phyloP scores from a whole-genome alignment of 2,329 filamentous ascomycete species.

The Colletotrichum sp. region DNA sequence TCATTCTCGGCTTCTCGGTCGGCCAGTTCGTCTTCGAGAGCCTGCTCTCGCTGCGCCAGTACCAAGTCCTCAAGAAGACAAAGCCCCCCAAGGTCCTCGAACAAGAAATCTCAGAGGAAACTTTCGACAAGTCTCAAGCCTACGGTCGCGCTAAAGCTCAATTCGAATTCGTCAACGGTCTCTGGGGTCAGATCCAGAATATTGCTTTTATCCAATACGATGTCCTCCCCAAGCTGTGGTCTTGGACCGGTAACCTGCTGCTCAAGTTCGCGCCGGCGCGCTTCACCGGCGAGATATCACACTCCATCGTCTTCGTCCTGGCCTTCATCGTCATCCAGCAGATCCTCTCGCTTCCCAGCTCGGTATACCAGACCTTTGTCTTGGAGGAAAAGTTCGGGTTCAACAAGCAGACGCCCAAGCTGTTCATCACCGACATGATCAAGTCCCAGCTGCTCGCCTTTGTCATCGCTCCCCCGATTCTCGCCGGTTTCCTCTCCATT shows the following conservation, averaged over 20 bases:
- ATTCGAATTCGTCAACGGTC: slow-evolving; percentile 79
- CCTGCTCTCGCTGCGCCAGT: slow-evolving; percentile 88
- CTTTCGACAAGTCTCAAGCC: slow-evolving; percentile 93
- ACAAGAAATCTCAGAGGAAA: slow-evolving; percentile 86
- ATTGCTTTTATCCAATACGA: slow-evolving; percentile 89
- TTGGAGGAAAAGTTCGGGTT: slow-evolving; percentile 97
- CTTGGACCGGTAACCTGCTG: slow-evolving; percentile 76
- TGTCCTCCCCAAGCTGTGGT: slow-evolving; percentile 90
- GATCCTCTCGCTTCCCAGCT: slow-evolving; percentile 77
- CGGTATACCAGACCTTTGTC: slow-evolving; percentile 93
- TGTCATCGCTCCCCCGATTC: slow-evolving; percentile 82
- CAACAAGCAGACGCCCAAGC: slow-evolving; percentile 93
- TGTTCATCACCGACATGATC: slow-evolving; percentile 89
- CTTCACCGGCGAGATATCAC: slow-evolving; percentile 91
- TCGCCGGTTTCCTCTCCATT: slow-evolving; percentile 91
- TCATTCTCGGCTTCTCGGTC: slow-evolving; percentile 93
- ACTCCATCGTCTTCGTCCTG: slow-evolving; percentile 92
- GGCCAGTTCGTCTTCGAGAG: slow-evolving; percentile 91
- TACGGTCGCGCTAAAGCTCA: slow-evolving; percentile 96
- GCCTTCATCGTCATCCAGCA: slow-evolving; percentile 84
- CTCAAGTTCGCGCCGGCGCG: slow-evolving; percentile 75
- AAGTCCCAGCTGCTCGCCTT: slow-evolving; percentile 87
- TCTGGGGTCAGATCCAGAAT: slow-evolving; percentile 89
- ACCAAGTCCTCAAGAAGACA: slow-evolving; percentile 80
- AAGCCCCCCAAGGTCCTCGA: slow-evolving; percentile 85